Base-by-base conservation (phyloP, 2,329 filamentous ascomycete species). In the Calonectria fujianensis region DNA sequence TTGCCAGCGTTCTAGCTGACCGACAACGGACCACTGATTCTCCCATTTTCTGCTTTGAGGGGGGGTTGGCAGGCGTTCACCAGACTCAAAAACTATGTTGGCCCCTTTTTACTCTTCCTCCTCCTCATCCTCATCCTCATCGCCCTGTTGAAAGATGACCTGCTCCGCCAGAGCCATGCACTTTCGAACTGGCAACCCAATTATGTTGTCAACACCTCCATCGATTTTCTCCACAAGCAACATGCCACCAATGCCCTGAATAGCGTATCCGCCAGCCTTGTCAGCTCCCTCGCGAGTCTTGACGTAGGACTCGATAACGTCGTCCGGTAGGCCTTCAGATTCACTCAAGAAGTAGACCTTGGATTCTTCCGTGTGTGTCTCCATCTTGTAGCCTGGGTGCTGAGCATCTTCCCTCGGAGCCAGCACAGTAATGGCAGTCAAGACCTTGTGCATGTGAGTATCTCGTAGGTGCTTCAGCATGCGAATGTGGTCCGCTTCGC, bases 251-350 rank as follows among this genome's bases (percentile, higher is more conserved):
- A 96, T 88, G 0, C 96, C 97, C 85, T 99, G 97, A 69, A 99
- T 91, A 1, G 95, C 97, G 85, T 99, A 99, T 0, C 97, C 97
- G 2, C 97, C 97, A 0, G 97, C 97, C 88, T 98, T 99, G 85
- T 98, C 97, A 14, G 92, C 96, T 2, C 97, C 97, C 88, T 99
- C 97, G 70, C 96, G 90, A 29, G 96, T 98, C 82, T 89, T 90
- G 73, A 96, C 94, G 83, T 96, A 96, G 7, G 88, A 91, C 79
- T 95, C 88, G 74, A 98, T 93, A 78, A 98, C 90, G 74, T 98
- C 96, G 86, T 99, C 96, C 18, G 88, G 87, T 74, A 92, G 82
- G 4, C 91, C 91, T 20, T 90, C 87, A 18, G 81, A 80, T 79
- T 90, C 91, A 73, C 89, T 85, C 82, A 96, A 95, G 85, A 99